A percentile compares a stretch with the other conserved stretches of the same genome.
phyloP scores from a whole-genome alignment of 495 filamentous ascomycete species.

The Penicillium cosmopolitanum region DNA sequence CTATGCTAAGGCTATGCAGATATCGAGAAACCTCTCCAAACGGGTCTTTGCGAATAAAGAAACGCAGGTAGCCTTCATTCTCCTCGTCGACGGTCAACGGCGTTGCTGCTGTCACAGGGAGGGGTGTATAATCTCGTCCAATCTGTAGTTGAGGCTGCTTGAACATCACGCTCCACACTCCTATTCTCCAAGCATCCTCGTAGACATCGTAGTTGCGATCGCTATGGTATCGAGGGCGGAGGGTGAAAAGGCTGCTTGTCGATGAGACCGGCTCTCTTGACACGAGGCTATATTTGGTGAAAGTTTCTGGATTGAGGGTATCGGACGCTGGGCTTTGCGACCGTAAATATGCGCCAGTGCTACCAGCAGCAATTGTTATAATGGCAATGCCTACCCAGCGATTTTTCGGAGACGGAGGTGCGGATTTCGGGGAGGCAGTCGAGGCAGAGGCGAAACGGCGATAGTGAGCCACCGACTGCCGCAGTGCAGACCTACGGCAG shows the following conservation, averaged over 20 bases:
- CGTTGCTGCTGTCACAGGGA: constrained; percentile 56
- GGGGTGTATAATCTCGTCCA: constrained; percentile 82
- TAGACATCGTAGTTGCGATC: constrained; percentile 47
- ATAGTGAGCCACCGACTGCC: constrained; percentile 16
- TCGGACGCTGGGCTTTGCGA: constrained; percentile 31
- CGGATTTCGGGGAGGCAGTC: constrained; percentile 22
- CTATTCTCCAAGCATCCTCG: constrained; percentile 57
- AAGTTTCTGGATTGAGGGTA: constrained; percentile 57
- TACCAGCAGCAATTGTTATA: constrained; percentile 40
- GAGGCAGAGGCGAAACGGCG: constrained; percentile 28
- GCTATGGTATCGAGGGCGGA: constrained; percentile 52
- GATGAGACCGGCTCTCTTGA: constrained; percentile 70
- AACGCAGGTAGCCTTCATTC: constrained; percentile 48
- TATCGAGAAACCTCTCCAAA: constrained; percentile 70
- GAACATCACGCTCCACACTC: constrained; percentile 85
- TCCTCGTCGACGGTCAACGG: constrained; percentile 35
- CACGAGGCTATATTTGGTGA: constrained; percentile 68
- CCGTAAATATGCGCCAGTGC: constrained; percentile 42
- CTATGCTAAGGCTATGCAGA: constrained; percentile 62
- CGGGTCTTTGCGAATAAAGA: constrained; percentile 58
- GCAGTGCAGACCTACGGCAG: constrained; percentile 16
- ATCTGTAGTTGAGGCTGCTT: constrained; percentile 94
- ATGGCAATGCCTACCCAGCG: constrained; percentile 42
- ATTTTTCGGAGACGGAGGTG: constrained; percentile 25
- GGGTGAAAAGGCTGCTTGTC: constrained; percentile 74